Evolutionary conservation across 768 basidiomycete genomes (phyloP).

Genomic region (Rhodotorula taiwanensis): DNA sequence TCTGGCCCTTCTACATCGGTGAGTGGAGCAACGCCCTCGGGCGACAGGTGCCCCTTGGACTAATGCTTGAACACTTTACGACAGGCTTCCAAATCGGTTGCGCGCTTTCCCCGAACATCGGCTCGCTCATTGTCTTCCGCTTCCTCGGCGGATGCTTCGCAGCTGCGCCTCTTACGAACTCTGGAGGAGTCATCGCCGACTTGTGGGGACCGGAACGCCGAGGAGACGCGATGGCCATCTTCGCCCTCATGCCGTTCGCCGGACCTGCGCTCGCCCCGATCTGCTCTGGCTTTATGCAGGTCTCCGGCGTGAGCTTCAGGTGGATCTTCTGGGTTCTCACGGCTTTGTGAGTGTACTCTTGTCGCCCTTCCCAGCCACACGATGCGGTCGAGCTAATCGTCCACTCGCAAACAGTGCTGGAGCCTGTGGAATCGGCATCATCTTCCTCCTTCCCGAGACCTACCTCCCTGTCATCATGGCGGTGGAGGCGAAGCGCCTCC

Average conservation of each 20-base stretch:
- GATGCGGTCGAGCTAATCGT: too few relatives aligned
- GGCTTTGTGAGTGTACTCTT: not conserved
- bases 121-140: constrained; percentile 33
- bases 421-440: constrained; percentile 30
- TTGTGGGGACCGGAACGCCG: constrained; percentile 37
- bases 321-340: constrained; percentile 37
- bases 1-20: constrained; percentile 33
- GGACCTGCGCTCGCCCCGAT: constrained; percentile 39
- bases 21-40: too few relatives aligned
- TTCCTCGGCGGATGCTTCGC: constrained; percentile 39
- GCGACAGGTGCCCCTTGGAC: too few relatives aligned
- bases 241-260: constrained; percentile 26
- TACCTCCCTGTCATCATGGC: constrained; percentile 35
- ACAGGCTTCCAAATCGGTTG: constrained; percentile 34
- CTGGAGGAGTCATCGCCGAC: constrained; percentile 37
- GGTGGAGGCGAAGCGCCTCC: constrained; percentile 35
- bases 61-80: too few relatives aligned
- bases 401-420: constrained; percentile 19
- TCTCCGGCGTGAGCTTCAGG: constrained; percentile 17
- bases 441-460: constrained; percentile 37
- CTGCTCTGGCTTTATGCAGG: constrained; percentile 33
- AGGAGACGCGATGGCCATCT: constrained; percentile 39
- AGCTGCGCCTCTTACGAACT: constrained; percentile 32
- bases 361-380: too few relatives aligned
- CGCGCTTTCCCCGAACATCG: constrained; percentile 37